phyloP scores from a whole-genome alignment of 345 rosid species.

The Brassica incana region DNA sequence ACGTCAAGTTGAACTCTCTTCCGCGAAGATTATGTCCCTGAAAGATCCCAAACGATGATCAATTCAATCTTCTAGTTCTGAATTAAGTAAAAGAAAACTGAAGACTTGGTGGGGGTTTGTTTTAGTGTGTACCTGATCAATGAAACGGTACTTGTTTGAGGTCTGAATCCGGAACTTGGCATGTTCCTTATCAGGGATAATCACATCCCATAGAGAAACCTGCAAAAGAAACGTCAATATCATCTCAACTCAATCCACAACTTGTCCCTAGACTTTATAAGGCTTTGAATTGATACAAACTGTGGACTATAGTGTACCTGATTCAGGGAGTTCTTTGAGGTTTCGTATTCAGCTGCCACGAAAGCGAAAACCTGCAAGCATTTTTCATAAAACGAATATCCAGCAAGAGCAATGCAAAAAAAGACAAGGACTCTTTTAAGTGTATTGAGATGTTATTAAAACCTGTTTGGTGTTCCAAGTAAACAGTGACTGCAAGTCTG shows the following conservation, averaged over 20 bases:
- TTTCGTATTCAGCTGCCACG: conserved; percentile 86
- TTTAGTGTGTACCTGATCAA: conserved; percentile 77
- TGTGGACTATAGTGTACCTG: conserved; percentile 60
- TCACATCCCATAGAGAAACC: conserved; percentile 97
- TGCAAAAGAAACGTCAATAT: conserved; percentile 24
- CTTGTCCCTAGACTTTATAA: too few relatives aligned
- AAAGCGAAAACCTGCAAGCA: conserved; percentile 74
- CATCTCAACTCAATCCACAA: neutral
- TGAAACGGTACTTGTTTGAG: conserved; percentile 86
- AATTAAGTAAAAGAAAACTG: neutral
- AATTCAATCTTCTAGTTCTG: neutral
- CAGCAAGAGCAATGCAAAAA: neutral
- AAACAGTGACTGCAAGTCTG: conserved; percentile 81
- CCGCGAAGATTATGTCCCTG: conserved; percentile 87
- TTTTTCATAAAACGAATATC: neutral
- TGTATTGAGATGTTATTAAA: conserved; percentile 3
- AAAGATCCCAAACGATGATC: conserved; percentile 19
- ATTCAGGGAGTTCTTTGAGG: conserved; percentile 75
- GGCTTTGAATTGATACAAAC: too few relatives aligned
- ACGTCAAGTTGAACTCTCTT: conserved; percentile 78
- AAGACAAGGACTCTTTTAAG: neutral
- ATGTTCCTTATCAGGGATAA: conserved; percentile 75
- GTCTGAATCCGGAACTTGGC: conserved; percentile 77
- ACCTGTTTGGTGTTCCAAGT: conserved; percentile 99
- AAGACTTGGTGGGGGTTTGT: neutral